These are phyloP conservation scores for Domatiomyces globalis DNA, from an alignment of 2,329 filamentous ascomycete species.

Conservation along the genomic window DNA sequence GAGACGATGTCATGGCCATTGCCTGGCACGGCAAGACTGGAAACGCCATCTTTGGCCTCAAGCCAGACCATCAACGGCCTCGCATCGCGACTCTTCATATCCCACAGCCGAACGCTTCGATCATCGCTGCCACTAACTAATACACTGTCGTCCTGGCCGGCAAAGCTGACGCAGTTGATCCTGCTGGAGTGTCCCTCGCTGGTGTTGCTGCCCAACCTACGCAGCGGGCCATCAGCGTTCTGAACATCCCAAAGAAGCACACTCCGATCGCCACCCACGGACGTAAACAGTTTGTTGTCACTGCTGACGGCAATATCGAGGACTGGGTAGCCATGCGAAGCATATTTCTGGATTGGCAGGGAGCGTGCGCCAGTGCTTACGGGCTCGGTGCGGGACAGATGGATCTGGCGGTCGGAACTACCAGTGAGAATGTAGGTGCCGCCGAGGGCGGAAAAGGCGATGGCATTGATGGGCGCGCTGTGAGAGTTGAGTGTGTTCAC, in stretches of 20 bases:
- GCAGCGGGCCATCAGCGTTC: conserved; percentile 54
- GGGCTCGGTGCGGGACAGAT: conserved; percentile 58
- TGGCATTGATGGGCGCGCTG: conserved; percentile 50
- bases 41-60: conserved; percentile 55
- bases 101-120: conserved; percentile 64
- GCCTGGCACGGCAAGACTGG: conserved; percentile 6
- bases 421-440: conserved; percentile 73
- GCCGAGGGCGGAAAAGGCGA: conserved; percentile 57
- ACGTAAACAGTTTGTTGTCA: conserved; percentile 75
- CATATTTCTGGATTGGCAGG: conserved; percentile 69
- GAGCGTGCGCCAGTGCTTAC: conserved; percentile 6
- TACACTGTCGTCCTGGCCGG: conserved; percentile 55
- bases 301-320: conserved; percentile 58
- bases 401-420: conserved; percentile 68
- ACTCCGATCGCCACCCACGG: conserved; percentile 74
- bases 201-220: conserved; percentile 51
- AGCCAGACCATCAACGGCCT: conserved; percentile 58
- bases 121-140: conserved; percentile 62
- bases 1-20: conserved; percentile 40
- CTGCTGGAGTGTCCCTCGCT: conserved; percentile 50
- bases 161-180: conserved; percentile 68
- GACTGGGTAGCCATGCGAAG: conserved; percentile 83
- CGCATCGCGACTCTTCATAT: conserved; percentile 39
- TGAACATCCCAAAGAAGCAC: conserved; percentile 94
- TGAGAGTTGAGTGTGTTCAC: conserved; percentile 33